These are phyloP conservation scores for Penicillium maclennaniae DNA, from an alignment of 495 filamentous ascomycete genomes.

Conservation along the genomic window DNA sequence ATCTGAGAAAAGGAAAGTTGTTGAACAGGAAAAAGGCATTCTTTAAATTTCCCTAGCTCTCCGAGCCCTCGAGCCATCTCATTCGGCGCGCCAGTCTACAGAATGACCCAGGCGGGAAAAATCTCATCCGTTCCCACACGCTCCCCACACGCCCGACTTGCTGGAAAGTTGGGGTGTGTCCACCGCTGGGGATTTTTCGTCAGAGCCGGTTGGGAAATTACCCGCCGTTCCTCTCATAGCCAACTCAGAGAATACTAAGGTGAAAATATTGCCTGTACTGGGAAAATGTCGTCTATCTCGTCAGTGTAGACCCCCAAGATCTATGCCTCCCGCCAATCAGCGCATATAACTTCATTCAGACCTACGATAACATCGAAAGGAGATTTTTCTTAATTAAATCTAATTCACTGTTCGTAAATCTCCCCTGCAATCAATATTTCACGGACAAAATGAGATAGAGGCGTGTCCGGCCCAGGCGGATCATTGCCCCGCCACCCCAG, in stretches of 20 bases:
- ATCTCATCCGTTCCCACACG: constrained; percentile 28
- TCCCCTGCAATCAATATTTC: not conserved
- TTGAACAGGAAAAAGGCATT: not conserved
- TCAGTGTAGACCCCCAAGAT: not conserved
- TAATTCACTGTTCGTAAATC: not conserved
- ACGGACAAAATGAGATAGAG: not conserved
- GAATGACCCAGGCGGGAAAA: constrained; percentile 18
- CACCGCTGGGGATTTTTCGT: not conserved
- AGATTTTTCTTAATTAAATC: not conserved
- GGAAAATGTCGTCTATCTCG: not conserved
- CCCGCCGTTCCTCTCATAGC: constrained; percentile 4
- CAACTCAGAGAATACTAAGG: not conserved
- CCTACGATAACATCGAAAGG: not conserved
- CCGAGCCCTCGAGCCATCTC: constrained; percentile 15
- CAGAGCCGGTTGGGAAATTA: constrained; percentile 18
- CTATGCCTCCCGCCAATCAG: constrained; percentile 3
- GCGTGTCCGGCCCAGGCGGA: not conserved
- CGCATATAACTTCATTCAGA: not conserved
- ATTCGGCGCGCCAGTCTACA: constrained; percentile 1
- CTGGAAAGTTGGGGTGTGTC: not conserved
- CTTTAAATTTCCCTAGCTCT: constrained; percentile 11
- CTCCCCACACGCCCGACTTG: constrained; percentile 21
- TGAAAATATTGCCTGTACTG: constrained; percentile 1
- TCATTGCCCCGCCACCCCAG: constrained; percentile 9
- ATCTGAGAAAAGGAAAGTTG: not conserved